Conservation (phyloP, 148 eudicot species). For the Rhododendron kiyosumense region DNA sequence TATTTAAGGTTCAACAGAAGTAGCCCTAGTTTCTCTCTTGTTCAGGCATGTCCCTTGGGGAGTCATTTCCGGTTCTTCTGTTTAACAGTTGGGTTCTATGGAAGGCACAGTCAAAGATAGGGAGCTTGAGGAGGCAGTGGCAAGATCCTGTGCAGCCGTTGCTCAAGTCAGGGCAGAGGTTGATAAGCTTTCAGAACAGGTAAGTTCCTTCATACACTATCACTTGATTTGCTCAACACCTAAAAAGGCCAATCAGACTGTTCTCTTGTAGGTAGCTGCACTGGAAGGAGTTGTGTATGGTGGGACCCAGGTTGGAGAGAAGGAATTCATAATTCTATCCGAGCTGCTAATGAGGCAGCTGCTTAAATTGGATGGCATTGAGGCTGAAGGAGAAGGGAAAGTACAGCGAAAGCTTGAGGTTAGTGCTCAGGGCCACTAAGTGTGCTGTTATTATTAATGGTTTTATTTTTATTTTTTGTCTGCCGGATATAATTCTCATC, state of each 20-base stretch:
- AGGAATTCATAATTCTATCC: conserved; percentile 46
- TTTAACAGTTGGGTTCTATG: conserved; percentile 16
- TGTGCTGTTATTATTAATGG: background rate
- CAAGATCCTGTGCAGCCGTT: conserved; percentile 52
- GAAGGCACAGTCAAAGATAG: conserved; percentile 36
- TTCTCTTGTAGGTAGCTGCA: conserved; percentile 47
- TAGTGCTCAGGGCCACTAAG: conserved; percentile 9
- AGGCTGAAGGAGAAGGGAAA: conserved; percentile 83
- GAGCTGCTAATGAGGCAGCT: conserved; percentile 84
- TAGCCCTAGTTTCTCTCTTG: background rate
- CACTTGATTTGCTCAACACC: background rate
- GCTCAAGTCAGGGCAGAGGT: conserved; percentile 64
- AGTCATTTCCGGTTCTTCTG: background rate
- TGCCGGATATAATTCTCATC: background rate
- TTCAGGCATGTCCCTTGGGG: background rate
- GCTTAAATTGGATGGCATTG: conserved; percentile 73
- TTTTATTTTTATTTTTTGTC: background rate
- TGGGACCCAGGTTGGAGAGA: conserved; percentile 63
- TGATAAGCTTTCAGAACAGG: conserved; percentile 72
- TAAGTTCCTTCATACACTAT: conserved; percentile 2
- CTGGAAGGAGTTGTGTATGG: conserved; percentile 46
- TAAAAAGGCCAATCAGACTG: background rate
- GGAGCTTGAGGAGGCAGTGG: conserved; percentile 43
- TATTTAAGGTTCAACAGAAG: background rate
- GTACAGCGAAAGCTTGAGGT: conserved; percentile 72